These are phyloP conservation scores for Mrakia gelida DNA, from an alignment of 768 basidiomycete genomes.

Conservation along the genomic window DNA sequence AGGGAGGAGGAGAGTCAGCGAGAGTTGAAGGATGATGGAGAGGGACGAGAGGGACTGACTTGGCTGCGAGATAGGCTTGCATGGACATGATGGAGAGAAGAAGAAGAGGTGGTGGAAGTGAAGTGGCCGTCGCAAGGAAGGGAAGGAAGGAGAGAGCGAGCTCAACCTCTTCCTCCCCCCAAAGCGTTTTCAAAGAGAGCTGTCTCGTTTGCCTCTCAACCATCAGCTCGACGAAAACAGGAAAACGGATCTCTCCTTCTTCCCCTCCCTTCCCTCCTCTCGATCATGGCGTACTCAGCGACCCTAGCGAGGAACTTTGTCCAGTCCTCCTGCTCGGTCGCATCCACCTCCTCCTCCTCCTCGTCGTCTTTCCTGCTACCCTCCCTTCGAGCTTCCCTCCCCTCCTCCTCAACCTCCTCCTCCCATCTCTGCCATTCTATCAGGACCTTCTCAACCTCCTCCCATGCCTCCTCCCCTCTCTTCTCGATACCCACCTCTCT, in stretches of 20 bases:
- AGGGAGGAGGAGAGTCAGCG: not conserved
- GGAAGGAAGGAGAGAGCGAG: not conserved
- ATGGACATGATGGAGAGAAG: conserved; percentile 14
- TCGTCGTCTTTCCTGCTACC: not conserved
- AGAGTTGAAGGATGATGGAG: not conserved
- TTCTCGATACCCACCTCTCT: not conserved
- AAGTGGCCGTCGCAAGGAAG: not conserved
- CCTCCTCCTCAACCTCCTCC: not conserved
- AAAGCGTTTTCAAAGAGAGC: too few relatives aligned
- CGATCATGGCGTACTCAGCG: not conserved
- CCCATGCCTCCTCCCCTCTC: not conserved
- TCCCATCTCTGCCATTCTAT: not conserved
- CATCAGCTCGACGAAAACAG: not conserved
- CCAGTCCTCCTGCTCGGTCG: conserved; percentile 1
- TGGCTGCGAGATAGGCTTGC: conserved; percentile 32
- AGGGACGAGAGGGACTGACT: conserved; percentile 10
- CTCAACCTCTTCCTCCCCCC: not conserved
- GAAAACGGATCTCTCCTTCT: not conserved
- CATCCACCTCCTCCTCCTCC: not conserved
- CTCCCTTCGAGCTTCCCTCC: not conserved
- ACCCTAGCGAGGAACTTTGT: not conserved
- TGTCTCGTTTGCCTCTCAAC: not conserved
- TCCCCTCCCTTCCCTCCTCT: not conserved
- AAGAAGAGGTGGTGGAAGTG: too few relatives aligned
- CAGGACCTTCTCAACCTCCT: not conserved